Evolutionary conservation across 768 basidiomycete genomes (phyloP).

Genomic region (Psilocybe cyanescens): DNA sequence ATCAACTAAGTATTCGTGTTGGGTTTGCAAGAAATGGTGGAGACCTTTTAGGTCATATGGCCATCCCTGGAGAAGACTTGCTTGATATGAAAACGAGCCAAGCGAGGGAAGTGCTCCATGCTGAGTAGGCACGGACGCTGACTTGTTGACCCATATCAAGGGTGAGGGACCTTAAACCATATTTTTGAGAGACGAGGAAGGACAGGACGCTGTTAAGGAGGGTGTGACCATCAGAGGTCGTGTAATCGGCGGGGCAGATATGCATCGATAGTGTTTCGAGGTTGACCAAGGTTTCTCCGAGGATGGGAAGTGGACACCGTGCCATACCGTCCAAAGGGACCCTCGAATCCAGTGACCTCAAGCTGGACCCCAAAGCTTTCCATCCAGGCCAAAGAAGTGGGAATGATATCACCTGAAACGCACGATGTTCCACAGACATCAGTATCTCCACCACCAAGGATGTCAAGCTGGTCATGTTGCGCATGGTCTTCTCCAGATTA

Average conservation of each 20-base stretch:
- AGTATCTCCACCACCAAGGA: neutral
- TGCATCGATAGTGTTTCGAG: slow-evolving; percentile 1
- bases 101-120: neutral
- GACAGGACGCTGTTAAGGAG: slow-evolving; percentile 1
- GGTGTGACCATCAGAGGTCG: neutral
- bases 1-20: neutral
- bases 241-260: neutral
- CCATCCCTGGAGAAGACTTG: neutral
- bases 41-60: neutral
- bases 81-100: slow-evolving; percentile 2
- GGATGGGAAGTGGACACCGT: neutral
- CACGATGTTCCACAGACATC: neutral
- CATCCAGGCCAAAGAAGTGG: slow-evolving; percentile 1
- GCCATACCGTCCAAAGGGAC: slow-evolving; percentile 5
- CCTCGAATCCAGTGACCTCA: slow-evolving; percentile 1
- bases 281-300: neutral
- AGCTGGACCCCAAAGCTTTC: neutral
- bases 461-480: neutral
- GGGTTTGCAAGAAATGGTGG: neutral
- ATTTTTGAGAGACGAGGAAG: slow-evolving; percentile 2
- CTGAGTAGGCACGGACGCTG: neutral
- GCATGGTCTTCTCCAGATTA: neutral
- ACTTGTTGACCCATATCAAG: slow-evolving; percentile 1
- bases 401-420: slow-evolving; percentile 1
- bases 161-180: slow-evolving; percentile 2